Evolutionary conservation across 495 filamentous ascomycete genomes (phyloP).

Genomic region (Ramalina peruviana): DNA sequence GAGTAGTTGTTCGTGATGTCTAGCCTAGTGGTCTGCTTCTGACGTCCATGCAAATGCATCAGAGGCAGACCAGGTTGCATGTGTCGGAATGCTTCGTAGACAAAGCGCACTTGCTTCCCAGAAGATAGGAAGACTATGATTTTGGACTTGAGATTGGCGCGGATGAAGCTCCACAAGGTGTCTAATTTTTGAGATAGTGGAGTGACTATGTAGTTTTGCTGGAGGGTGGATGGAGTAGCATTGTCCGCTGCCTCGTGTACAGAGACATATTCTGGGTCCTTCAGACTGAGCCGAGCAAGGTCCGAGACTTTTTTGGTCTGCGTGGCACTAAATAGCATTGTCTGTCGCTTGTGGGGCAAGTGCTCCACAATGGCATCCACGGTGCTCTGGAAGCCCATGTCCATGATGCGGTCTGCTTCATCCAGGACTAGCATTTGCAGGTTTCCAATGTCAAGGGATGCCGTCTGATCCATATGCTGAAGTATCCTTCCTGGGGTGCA

Average conservation of each 20-base stretch:
- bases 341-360: conserved; percentile 76
- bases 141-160: conserved; percentile 76
- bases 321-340: conserved; percentile 88
- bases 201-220: conserved; percentile 82
- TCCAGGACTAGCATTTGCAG: conserved; percentile 88
- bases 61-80: conserved; percentile 90
- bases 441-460: conserved; percentile 77
- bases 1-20: conserved; percentile 78
- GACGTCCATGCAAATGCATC: conserved; percentile 87
- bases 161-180: conserved; percentile 82
- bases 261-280: conserved; percentile 86
- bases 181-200: conserved; percentile 79
- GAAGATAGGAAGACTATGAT: conserved; percentile 89
- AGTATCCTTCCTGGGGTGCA: conserved; percentile 91
- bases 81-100: conserved; percentile 83
- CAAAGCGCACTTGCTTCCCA: conserved; percentile 91
- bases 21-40: conserved; percentile 77
- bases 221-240: conserved; percentile 72
- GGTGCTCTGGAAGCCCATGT: conserved; percentile 89
- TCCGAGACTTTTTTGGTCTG: conserved; percentile 92
- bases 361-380: conserved; percentile 92
- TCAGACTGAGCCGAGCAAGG: conserved; percentile 72
- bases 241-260: conserved; percentile 70
- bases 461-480: conserved; percentile 92
- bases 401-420: conserved; percentile 92